These are phyloP conservation scores for Seminavis robusta DNA, from an alignment of 108 stramenopile species.

Conservation along the genomic window DNA sequence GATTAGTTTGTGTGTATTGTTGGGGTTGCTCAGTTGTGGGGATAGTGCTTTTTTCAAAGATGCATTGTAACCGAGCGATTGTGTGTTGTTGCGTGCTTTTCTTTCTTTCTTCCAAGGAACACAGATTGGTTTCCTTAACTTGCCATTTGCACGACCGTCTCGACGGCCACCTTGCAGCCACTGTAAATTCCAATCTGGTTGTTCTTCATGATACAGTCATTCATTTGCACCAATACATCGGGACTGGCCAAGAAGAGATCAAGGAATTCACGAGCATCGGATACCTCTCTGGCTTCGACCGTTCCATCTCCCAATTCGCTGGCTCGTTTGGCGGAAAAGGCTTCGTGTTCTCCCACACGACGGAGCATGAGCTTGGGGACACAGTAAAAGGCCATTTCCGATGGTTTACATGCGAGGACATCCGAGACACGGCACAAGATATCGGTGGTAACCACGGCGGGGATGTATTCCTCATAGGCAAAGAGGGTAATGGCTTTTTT, in stretches of 20 bases:
- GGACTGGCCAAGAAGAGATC: slow-evolving; percentile 56
- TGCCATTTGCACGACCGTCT: slow-evolving; percentile 38
- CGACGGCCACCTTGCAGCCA: slow-evolving; percentile 82
- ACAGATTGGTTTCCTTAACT: too few relatives aligned
- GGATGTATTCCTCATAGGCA: slow-evolving; percentile 88
- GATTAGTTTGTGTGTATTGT: too few relatives aligned
- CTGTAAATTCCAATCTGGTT: slow-evolving; percentile 77
- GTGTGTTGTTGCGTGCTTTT: too few relatives aligned
- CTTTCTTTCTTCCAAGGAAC: too few relatives aligned
- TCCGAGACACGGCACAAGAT: slow-evolving; percentile 83
- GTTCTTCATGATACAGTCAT: slow-evolving; percentile 65
- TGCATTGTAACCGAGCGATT: too few relatives aligned
- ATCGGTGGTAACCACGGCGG: slow-evolving; percentile 91
- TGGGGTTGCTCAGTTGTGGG: too few relatives aligned
- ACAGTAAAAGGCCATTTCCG: slow-evolving; percentile 89
- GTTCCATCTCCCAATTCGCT: slow-evolving; percentile 87
- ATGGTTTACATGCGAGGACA: slow-evolving; percentile 87
- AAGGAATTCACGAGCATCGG: slow-evolving; percentile 63
- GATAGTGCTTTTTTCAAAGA: too few relatives aligned
- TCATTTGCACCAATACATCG: slow-evolving; percentile 70
- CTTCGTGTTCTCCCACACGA: slow-evolving; percentile 91
- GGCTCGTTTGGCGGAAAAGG: slow-evolving; percentile 82
- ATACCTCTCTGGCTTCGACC: slow-evolving; percentile 76
- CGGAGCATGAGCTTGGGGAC: slow-evolving; percentile 91
- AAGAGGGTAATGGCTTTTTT: slow-evolving; percentile 67